Conservation (phyloP, 202 grass and related monocot species). For the Schoenoplectus triqueter region DNA sequence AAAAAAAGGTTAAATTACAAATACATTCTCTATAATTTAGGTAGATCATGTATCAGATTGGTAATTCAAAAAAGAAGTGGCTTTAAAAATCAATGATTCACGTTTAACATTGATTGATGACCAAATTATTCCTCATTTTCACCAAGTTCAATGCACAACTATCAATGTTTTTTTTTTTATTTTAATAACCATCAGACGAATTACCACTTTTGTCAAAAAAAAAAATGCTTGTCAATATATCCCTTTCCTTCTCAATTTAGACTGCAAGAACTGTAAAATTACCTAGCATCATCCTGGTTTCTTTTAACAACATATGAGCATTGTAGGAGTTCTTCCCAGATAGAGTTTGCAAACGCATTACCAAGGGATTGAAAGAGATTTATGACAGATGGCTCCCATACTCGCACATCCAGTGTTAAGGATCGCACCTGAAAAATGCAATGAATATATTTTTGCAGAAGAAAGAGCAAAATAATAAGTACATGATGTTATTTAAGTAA, state of each 20-base stretch:
- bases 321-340: constrained; percentile 88
- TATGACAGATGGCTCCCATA: constrained; percentile 97
- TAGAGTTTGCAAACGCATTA: constrained; percentile 86
- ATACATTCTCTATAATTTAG: background rate
- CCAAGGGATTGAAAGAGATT: constrained; percentile 96
- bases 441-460: constrained; percentile 19
- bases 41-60: background rate
- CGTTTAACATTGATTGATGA: background rate
- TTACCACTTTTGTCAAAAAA: background rate
- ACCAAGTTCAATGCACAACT: background rate
- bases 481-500: background rate
- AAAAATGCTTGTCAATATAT: background rate
- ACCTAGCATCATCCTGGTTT: constrained; percentile 66
- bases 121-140: background rate
- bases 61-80: background rate
- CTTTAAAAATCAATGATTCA: background rate
- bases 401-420: constrained; percentile 97
- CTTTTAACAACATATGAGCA: constrained; percentile 40
- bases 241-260: background rate
- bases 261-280: constrained; percentile 23
- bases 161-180: background rate
- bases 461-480: background rate
- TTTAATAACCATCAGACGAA: background rate
- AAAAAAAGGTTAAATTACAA: background rate
- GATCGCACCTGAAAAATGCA: constrained; percentile 80